Percentiles rank a stretch among this genome's conserved stretches.
phyloP scores from a whole-genome alignment of 1,284 basidiomycete genomes.

The Boletus austroedulis region DNA sequence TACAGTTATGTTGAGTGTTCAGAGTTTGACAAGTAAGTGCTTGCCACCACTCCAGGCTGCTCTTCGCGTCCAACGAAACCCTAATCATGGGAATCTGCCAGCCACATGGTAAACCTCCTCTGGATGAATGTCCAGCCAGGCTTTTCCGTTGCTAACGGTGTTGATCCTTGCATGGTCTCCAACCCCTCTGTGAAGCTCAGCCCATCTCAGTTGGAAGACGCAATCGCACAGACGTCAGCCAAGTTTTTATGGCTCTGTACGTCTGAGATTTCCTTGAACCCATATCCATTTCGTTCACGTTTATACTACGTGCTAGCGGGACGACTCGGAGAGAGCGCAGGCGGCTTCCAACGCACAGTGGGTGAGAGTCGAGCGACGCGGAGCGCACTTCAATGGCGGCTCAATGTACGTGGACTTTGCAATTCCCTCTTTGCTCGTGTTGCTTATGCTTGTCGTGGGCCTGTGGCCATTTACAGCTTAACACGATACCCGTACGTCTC shows the following conservation, averaged over 20 bases:
- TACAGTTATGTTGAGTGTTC: too few relatives aligned
- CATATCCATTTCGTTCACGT: background rate
- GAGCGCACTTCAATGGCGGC: background rate
- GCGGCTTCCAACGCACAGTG: background rate
- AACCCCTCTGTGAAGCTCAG: background rate
- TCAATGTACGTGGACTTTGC: background rate
- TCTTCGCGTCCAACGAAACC: background rate
- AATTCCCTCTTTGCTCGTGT: background rate
- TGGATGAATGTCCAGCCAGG: background rate
- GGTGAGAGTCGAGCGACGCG: background rate
- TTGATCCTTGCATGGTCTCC: background rate
- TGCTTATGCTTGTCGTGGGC: background rate
- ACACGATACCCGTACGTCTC: background rate
- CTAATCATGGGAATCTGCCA: background rate
- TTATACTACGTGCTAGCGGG: background rate
- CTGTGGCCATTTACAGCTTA: background rate
- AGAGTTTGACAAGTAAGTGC: background rate
- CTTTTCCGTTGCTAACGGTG: too few relatives aligned
- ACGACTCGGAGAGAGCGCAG: background rate
- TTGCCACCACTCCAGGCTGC: background rate
- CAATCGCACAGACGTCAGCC: background rate
- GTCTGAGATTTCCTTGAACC: background rate
- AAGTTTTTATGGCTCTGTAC: background rate
- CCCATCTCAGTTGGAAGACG: background rate
- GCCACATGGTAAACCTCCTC: background rate